A percentile compares a stretch with the other conserved stretches of the same genome.
Evolutionary conservation across 228 moss, liverwort and hornwort genomes (phyloP).

Genomic region (Sphagnum magellanicum): DNA sequence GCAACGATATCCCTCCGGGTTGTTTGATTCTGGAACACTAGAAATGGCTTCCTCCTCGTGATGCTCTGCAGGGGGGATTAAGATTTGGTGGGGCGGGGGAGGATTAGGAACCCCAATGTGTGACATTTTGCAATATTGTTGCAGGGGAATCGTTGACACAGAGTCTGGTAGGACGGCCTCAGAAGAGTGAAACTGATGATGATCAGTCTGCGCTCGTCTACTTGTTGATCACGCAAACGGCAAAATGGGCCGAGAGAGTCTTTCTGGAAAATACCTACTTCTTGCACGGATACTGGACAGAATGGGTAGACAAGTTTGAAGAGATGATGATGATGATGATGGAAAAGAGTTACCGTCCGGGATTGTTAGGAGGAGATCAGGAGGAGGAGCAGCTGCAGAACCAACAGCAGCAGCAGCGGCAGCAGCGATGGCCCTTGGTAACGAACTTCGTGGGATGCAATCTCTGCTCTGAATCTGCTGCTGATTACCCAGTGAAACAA

Average conservation of each 20-base stretch:
- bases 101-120: no score
- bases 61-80: no score
- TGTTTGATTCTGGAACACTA: no score
- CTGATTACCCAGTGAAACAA: slow-evolving; percentile 21
- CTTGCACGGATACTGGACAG: slow-evolving; percentile 34
- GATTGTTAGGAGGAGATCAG: slow-evolving; percentile 17
- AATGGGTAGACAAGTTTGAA: slow-evolving; percentile 27
- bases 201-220: slow-evolving; percentile 36
- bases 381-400: not conserved
- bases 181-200: slow-evolving; percentile 20
- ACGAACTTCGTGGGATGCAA: slow-evolving; percentile 44
- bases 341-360: slow-evolving; percentile 20
- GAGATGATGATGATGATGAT: slow-evolving; percentile 11
- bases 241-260: slow-evolving; percentile 23
- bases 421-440: slow-evolving; percentile 24
- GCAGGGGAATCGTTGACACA: slow-evolving; percentile 29
- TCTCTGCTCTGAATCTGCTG: slow-evolving; percentile 22
- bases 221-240: slow-evolving; percentile 20
- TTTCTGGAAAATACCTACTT: slow-evolving; percentile 25
- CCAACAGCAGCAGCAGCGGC: no score
- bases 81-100: no score
- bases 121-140: not conserved
- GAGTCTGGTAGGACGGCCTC: slow-evolving; percentile 14
- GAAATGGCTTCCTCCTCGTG: no score
- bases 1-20: no score